Conservation (phyloP, 257 asterid genomes). For the Datura wrightii region DNA sequence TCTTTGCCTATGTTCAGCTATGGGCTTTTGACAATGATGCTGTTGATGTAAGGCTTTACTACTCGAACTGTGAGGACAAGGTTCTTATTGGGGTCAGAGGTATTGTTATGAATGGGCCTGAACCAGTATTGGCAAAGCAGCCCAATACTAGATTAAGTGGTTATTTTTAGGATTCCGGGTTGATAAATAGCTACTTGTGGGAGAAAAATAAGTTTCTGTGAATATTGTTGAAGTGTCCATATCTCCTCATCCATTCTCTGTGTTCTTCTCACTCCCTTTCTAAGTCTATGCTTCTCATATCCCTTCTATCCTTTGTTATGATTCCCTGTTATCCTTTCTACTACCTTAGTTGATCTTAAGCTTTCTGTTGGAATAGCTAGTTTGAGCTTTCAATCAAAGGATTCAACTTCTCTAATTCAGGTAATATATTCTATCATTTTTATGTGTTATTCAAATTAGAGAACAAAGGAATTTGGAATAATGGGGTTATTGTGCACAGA, state of each 20-base stretch:
- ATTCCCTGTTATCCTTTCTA: neutral
- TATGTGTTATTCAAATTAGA: neutral
- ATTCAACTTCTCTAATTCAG: conserved; percentile 77
- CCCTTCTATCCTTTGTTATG: neutral
- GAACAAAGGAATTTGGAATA: neutral
- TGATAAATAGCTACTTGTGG: neutral
- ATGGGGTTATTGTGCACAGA: conserved; percentile 46
- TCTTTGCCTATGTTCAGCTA: neutral
- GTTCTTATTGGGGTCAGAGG: neutral
- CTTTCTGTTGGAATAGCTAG: neutral
- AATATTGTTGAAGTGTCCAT: neutral
- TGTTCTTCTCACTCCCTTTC: neutral
- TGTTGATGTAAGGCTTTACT: neutral
- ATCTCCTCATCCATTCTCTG: neutral
- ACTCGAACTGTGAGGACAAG: neutral
- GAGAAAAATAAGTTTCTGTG: neutral
- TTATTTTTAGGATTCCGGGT: neutral
- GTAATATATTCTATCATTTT: conserved; percentile 34
- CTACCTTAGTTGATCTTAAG: conserved; percentile 6
- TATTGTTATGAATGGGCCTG: neutral
- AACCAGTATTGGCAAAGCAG: neutral
- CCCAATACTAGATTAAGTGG: neutral
- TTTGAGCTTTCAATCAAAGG: conserved; percentile 10
- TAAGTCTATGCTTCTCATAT: neutral
- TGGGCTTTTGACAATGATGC: neutral